phyloP scores from a whole-genome alignment of 257 asterid genomes.

The Rehmannia glutinosa region DNA sequence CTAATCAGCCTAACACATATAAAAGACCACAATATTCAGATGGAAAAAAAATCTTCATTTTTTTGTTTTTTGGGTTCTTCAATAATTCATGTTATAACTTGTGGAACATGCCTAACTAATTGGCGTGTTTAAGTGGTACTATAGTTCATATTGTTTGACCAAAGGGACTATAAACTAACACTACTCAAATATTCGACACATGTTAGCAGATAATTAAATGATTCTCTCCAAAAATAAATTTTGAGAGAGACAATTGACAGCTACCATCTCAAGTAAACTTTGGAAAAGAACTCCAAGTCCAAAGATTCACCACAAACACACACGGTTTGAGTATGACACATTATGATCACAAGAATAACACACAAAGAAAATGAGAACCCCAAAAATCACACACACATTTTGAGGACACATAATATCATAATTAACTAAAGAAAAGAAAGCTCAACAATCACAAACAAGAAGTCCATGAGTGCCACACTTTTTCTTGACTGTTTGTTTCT shows the following conservation, averaged over 20 bases:
- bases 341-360: too few species aligned
- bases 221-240: not conserved
- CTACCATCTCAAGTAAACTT: not conserved
- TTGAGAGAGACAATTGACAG: slow-evolving; percentile 3
- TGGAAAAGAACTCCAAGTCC: too few species aligned
- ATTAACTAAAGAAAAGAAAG: not conserved
- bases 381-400: not conserved
- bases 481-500: not conserved
- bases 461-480: slow-evolving; percentile 5
- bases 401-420: too few species aligned
- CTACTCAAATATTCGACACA: not conserved
- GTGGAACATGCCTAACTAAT: not conserved
- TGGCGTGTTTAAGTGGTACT: slow-evolving; percentile 9
- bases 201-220: not conserved
- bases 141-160: slow-evolving; percentile 11
- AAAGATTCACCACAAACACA: too few species aligned
- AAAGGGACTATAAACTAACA: not conserved
- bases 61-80: not conserved
- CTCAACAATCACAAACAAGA: slow-evolving; percentile 14
- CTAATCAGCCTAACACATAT: too few species aligned
- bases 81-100: not conserved
- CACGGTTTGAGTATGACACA: too few species aligned
- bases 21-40: too few species aligned
- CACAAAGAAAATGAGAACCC: too few species aligned
- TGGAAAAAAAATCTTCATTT: not conserved